Evolutionary conservation across 495 filamentous ascomycete species (phyloP), one percentile per base, ranked within the genome.

Genomic region (Evernia prunastri): DNA sequence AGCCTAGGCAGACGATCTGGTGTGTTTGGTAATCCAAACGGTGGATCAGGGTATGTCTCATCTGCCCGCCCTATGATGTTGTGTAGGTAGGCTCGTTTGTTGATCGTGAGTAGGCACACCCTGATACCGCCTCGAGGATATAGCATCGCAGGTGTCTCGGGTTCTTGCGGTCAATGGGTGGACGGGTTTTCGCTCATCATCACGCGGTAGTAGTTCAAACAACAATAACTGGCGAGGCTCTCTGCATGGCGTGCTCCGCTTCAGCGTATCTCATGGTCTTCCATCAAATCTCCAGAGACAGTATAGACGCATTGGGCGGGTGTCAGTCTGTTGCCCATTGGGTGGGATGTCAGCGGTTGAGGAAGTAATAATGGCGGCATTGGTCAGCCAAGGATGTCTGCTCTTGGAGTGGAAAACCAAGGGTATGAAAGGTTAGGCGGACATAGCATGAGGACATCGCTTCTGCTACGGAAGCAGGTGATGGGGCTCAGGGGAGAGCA

Each of bases 181-280:
- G 92, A 97, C 75, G 90, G 90, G 1, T 92, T 98, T 72, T 87
- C 87, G 29, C 79, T 97, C 59, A 87, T 98, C 70, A 89, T 96
- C 69, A 86, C 87, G 43, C 86, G 81, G 78, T 86, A 80, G 79
- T 11, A 31, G 43, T 36, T 33, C 18, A 47, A 25, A 18, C n/a
- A 23, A 37, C 11, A 63, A 39, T 39, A 18, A 57, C 35, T 57
- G 53, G 49, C 42, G 29, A 42, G 23, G 11, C 27, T 35, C 6
- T 33, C 43, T 63, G 9, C 42, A 45, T 42, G 29, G 39, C 49
- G 47, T 57, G 10, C 23, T 36, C 56, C 53, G 45, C 40, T 56
- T 57, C 4, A 11, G 15, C 37, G 42, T 56, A 29, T 42, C 45
- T 33, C 51, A 13, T 40, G 35, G 25, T 20, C 37, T 43, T 63